Percentiles rank a stretch among this genome's conserved stretches.
These are phyloP conservation scores for Lactuca sativa DNA, from an alignment of 129 eudicot genomes.

Conservation along the genomic window DNA sequence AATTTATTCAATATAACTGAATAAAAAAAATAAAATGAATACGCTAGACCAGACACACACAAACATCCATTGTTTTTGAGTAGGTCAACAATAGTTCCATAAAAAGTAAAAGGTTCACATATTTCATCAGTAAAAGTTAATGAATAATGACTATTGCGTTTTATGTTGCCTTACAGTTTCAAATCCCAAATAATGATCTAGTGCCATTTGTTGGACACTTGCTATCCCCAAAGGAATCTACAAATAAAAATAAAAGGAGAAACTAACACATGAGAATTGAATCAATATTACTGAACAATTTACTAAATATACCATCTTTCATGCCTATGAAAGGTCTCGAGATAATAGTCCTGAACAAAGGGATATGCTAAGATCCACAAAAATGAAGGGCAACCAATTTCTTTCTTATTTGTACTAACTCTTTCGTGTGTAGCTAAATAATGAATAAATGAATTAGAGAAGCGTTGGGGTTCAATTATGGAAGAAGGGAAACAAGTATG, in stretches of 20 bases:
- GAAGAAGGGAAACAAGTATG: too few relatives aligned
- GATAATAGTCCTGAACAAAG: conserved; percentile 59
- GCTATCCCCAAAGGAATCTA: conserved; percentile 77
- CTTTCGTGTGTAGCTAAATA: conserved; percentile 41
- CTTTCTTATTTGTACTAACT: conserved; percentile 60
- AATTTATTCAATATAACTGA: too few relatives aligned
- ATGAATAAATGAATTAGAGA: too few relatives aligned
- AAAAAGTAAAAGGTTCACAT: too few relatives aligned
- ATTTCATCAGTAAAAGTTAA: too few relatives aligned
- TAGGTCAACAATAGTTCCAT: too few relatives aligned
- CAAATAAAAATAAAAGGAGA: conserved; percentile 14
- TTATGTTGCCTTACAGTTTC: conserved; percentile 64
- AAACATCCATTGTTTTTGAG: too few relatives aligned
- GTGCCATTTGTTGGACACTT: conserved; percentile 71
- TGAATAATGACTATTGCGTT: background rate
- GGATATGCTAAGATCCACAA: conserved; percentile 65
- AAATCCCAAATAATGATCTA: conserved; percentile 83
- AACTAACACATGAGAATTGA: background rate
- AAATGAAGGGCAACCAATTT: conserved; percentile 72
- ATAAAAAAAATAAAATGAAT: too few relatives aligned
- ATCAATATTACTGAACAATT: background rate
- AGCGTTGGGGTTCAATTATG: too few relatives aligned
- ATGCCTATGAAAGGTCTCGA: conserved; percentile 6
- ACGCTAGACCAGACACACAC: too few relatives aligned
- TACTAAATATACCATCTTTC: background rate